Evolutionary conservation across 164 flowering plant genomes (phyloP).

Genomic region (Chloranthus sessilifolius): DNA sequence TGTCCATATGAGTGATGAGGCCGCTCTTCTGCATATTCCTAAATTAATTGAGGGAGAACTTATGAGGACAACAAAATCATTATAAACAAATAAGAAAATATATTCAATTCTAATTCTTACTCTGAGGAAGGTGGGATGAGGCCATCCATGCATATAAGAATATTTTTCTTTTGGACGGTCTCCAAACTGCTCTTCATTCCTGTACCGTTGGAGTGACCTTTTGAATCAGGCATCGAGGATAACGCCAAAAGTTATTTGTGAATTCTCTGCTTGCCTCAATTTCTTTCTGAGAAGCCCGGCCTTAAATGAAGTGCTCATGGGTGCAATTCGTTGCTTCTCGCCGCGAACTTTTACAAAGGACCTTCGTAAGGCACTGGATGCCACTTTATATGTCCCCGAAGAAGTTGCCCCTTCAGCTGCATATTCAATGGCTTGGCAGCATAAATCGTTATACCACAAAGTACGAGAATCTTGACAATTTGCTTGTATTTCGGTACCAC

Average conservation of each 20-base stretch:
- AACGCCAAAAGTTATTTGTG: conserved; percentile 3
- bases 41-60: too few species aligned
- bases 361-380: conserved; percentile 1
- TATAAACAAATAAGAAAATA: too few species aligned
- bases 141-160: too few species aligned
- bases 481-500: conserved; percentile 1
- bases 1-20: too few species aligned
- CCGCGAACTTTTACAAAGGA: conserved; percentile 4
- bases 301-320: conserved; percentile 2
- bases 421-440: conserved; percentile 3
- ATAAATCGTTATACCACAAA: conserved; percentile 8
- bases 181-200: too few species aligned
- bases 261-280: neutral
- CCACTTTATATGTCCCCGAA: conserved; percentile 3
- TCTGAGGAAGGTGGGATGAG: too few species aligned
- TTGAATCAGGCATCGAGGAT: conserved; percentile 1
- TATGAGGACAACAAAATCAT: too few species aligned
- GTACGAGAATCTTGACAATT: neutral
- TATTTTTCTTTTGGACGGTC: too few species aligned
- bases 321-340: conserved; percentile 10
- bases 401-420: conserved; percentile 5
- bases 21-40: too few species aligned
- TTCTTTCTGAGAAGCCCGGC: conserved; percentile 2
- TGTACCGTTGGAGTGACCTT: too few species aligned
- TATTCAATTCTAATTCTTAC: too few species aligned